Evolutionary conservation across 2,329 filamentous ascomycete genomes (phyloP), one percentile per base, ranked within the genome.

Genomic region (Lecanicillium sp.): DNA sequence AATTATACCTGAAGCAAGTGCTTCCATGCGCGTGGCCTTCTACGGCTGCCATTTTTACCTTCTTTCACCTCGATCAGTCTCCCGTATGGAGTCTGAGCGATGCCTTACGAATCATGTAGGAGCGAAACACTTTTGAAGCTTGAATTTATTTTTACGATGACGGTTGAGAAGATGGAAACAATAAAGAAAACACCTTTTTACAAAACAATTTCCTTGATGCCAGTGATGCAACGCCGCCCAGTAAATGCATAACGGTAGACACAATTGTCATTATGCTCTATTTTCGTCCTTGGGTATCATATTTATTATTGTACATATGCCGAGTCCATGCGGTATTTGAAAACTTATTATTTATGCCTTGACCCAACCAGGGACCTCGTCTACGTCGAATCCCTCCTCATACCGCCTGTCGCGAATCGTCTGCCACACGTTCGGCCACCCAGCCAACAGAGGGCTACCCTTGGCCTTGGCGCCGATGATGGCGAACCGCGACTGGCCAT

Each of bases 331-430:
- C n/a, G n/a, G n/a, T n/a, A n/a, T n/a, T n/a, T n/a, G n/a, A n/a
- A n/a, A n/a, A n/a, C n/a, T 29, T 29, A 29, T 29, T 29, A 29
- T 29, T 29, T 29, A 49, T n/a, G 24, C 67, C 54, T 74, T 78
- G 8, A 90, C 86, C 87, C 86, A 93, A 1, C 87, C 88, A 0
- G 86, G 84, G 30, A 90, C 83, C 37, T 79, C 77, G 3, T 72
- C 67, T n/a, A 90, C 78, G 49, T 81, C 77, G 32, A 70, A 67
- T 0, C 77, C 73, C 54, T 83, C 77, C 37, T 77, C 74, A 12
- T 73, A 74, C 48, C 81, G 77, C 54, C 78, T 78, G 27, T 77
- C 73, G 38, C 71, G 73, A 14, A 94, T 77, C 0, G 84, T 83
- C 49, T 81, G 73, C 75, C 84, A 89, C 1, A 87, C 80, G 36